Base-by-base conservation (phyloP, 2,329 filamentous ascomycete genomes). In the Aspergillus oerlinghausenensis region DNA sequence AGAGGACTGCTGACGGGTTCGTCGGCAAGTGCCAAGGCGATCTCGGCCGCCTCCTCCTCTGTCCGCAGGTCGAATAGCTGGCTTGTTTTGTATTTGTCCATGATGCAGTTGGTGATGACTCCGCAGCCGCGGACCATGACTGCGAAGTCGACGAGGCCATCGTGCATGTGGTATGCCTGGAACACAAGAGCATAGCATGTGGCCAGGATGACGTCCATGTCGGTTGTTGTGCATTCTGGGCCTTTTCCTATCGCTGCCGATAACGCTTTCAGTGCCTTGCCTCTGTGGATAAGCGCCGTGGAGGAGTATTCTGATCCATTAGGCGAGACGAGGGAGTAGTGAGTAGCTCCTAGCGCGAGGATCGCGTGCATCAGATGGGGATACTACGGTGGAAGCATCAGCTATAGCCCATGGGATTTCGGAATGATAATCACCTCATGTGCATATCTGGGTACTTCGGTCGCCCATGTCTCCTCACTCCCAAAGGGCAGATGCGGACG, bases 341-440 rank as follows among this genome's bases (percentile, higher is more conserved):
- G 84, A 0, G 86, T 88, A 32, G 87, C 88, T 1, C 87, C 80
- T 58, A 88, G 80, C 11, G 85, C 86, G 0, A 88, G 79, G 51
- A 90, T 85, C 4, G 86, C 84, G 67, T 90, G 87, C 82, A 90
- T 88, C 9, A 88, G 77, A 57, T 84, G 88, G 55, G 87, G 83
- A 61, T 87, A 23, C 54, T 58, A 25, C 6, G 47, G 69, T 47
- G 65, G 60, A 38, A 38, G 58, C 51, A 51, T 23, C 23, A 47
- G 43, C 21, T 14, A 23, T 3, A 17, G n/a, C 10, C 14, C 43
- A 14, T 23, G 21, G 10, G 11, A 14, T 23, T 3, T 14, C 21
- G 21, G 11, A 4, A 26, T 7, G 21, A 23, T 17, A 42, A 38
- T 25, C 40, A 43, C 56, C 32, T 55, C 53, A 21, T 55, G 53